Evolutionary conservation across 495 filamentous ascomycete species (phyloP), one percentile per base, ranked within the genome.

Genomic region (Darksidea phi): DNA sequence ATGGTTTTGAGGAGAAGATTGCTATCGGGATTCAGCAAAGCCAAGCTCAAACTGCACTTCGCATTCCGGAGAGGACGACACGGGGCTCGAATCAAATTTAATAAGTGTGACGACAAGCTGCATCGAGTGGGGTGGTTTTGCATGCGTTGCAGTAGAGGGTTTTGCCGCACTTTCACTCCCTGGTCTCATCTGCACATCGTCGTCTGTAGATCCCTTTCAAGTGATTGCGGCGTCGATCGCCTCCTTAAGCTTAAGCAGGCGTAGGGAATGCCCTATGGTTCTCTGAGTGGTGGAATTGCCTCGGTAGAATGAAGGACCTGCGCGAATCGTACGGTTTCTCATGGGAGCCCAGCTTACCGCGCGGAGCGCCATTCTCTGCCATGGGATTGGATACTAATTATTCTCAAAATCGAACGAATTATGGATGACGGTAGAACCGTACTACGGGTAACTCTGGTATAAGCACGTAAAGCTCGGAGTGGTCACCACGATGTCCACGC

Each of bases 231-330:
- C 43, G 61, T 54, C 61, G 61, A 64, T 64, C 61, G 36, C 20
- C 36, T 32, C 18, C 18, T 41, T 43, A 41, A 45, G 52, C 25
- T 48, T 49, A 48, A 50, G 6, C 37, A 20, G 34, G 61, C 28
- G 18, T 1, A 48, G 21, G 21, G 36, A n/a, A n/a, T n/a, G 24
- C 47, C 11, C 32, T 20, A 28, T 54, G 41, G 52, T 36, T n/a
- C 15, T 15, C 6, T 49, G 24, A 49, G 46, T 64, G 61, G 61
- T 64, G 61, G 61, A 64, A 64, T 59, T 48, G 25, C 20, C 45
- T 54, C 61, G 61, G 61, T 41, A 64, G 48, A 64, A 64, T 54
- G n/a, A n/a, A 23, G 38, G n/a, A 26, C n/a, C 42, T 48, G 47
- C 24, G 20, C 17, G 37, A 54, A 36, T 58, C 55, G 43, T 64